phyloP scores from a whole-genome alignment of 768 basidiomycete genomes.

The Crucibulum laeve region DNA sequence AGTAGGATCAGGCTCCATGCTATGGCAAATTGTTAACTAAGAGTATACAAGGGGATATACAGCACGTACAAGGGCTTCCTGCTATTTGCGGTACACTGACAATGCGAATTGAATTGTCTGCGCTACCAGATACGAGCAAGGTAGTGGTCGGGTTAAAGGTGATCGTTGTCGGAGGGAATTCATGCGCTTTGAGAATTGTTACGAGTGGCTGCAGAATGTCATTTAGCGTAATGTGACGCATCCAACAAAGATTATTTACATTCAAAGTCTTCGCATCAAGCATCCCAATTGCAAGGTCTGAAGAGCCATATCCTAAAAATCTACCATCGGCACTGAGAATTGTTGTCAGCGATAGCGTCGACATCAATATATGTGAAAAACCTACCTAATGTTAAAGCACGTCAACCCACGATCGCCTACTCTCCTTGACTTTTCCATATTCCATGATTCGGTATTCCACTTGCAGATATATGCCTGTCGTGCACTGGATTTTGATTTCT shows the following conservation, averaged over 20 bases:
- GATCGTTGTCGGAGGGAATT: slow-evolving; percentile 88
- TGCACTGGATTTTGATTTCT: slow-evolving; percentile 46
- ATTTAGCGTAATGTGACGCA: neutral
- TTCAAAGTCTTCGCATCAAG: slow-evolving; percentile 74
- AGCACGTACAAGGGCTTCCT: slow-evolving; percentile 48
- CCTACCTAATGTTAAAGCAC: slow-evolving; percentile 82
- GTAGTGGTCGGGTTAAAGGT: slow-evolving; percentile 81
- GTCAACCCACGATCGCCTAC: slow-evolving; percentile 79
- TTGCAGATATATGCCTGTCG: slow-evolving; percentile 63
- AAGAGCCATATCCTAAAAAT: slow-evolving; percentile 80
- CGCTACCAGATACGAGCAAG: slow-evolving; percentile 85
- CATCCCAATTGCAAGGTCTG: slow-evolving; percentile 81
- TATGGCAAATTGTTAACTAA: slow-evolving; percentile 13
- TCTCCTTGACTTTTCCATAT: slow-evolving; percentile 60
- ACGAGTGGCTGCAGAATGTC: slow-evolving; percentile 63
- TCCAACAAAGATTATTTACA: slow-evolving; percentile 39
- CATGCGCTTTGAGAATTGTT: slow-evolving; percentile 90
- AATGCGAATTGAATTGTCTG: slow-evolving; percentile 77
- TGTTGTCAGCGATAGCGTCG: slow-evolving; percentile 1
- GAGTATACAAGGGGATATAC: neutral
- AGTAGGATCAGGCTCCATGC: slow-evolving; percentile 36
- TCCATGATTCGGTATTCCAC: slow-evolving; percentile 75
- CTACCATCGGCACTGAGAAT: slow-evolving; percentile 71
- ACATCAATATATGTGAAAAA: slow-evolving; percentile 1
- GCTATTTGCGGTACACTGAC: slow-evolving; percentile 62